Evolutionary conservation across 805 yeast species (phyloP).

Genomic region (Blastobotrys robertii): DNA sequence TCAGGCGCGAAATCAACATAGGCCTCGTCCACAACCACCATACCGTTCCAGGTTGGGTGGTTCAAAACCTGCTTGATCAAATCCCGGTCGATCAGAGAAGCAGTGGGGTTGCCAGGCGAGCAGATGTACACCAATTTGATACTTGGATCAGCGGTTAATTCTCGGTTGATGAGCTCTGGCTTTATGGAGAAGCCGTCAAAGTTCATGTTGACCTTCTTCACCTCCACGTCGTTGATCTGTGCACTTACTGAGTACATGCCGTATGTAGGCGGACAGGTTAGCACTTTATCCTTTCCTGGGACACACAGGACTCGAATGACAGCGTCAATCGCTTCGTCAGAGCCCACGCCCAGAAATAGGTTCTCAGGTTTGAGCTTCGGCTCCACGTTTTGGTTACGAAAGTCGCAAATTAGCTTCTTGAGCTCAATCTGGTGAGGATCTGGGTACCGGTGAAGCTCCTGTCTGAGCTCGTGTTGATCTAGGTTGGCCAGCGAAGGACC

Average conservation of each 20-base stretch:
- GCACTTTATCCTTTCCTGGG: constrained; percentile 74
- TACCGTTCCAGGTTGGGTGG: constrained; percentile 52
- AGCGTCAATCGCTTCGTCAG: constrained; percentile 91
- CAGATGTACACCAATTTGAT: constrained; percentile 78
- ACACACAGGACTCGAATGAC: constrained; percentile 72
- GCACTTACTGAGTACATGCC: constrained; percentile 96
- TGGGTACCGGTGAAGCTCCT: constrained; percentile 82
- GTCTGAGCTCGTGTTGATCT: constrained; percentile 34
- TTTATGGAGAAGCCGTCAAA: constrained; percentile 54
- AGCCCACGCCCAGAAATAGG: constrained; percentile 90
- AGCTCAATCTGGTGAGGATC: constrained; percentile 87
- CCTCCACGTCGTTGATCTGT: constrained; percentile 74
- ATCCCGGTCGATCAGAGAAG: constrained; percentile 42
- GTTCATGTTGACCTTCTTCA: constrained; percentile 65
- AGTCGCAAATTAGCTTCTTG: constrained; percentile 59
- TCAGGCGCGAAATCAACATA: constrained; percentile 73
- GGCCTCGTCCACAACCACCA: constrained; percentile 89
- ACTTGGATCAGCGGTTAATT: constrained; percentile 43
- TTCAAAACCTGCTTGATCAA: constrained; percentile 41
- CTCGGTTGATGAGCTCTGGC: constrained; percentile 41
- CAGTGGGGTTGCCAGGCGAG: constrained; percentile 97
- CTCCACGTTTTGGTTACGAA: constrained; percentile 45
- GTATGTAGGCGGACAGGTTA: constrained; percentile 91
- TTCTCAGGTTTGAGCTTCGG: constrained; percentile 48
- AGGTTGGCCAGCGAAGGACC: constrained; percentile 63